phyloP scores from a whole-genome alignment of 106 monocot species.

The Dendrobium nobile region DNA sequence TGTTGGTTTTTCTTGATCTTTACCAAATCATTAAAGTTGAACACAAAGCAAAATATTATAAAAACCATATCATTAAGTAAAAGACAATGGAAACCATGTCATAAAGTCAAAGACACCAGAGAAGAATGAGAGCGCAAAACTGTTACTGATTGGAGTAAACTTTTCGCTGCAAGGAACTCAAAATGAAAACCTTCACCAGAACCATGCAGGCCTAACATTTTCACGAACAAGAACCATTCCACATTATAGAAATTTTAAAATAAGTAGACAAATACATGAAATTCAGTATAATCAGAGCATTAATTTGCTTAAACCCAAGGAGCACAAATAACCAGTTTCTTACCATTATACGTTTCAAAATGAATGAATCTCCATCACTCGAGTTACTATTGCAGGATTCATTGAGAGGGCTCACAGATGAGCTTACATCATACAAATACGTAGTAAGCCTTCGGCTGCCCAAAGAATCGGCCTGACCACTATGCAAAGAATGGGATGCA shows the following conservation, averaged over 20 bases:
- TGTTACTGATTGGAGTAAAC: neutral
- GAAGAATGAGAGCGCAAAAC: neutral
- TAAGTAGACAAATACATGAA: neutral
- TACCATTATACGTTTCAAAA: slow-evolving; percentile 98
- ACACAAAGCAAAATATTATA: neutral
- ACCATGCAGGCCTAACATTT: neutral
- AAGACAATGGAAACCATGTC: no score
- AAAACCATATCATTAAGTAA: neutral
- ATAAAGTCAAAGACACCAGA: neutral
- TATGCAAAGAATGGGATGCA: slow-evolving; percentile 7
- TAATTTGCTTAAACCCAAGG: neutral
- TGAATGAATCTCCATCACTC: slow-evolving; percentile 54
- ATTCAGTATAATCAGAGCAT: neutral
- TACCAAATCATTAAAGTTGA: neutral
- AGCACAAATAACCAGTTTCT: neutral
- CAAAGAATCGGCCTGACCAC: slow-evolving; percentile 7
- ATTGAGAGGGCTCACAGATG: slow-evolving; percentile 15
- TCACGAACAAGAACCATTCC: neutral
- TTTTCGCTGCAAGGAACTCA: neutral
- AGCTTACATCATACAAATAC: slow-evolving; percentile 21
- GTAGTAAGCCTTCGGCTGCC: slow-evolving; percentile 14
- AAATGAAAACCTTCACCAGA: neutral
- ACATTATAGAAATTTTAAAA: neutral
- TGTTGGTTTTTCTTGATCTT: neutral
- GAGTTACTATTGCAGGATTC: slow-evolving; percentile 23